These are phyloP conservation scores for Colletotrichum sublineola DNA, from an alignment of 2,329 filamentous ascomycete genomes.

Conservation along the genomic window DNA sequence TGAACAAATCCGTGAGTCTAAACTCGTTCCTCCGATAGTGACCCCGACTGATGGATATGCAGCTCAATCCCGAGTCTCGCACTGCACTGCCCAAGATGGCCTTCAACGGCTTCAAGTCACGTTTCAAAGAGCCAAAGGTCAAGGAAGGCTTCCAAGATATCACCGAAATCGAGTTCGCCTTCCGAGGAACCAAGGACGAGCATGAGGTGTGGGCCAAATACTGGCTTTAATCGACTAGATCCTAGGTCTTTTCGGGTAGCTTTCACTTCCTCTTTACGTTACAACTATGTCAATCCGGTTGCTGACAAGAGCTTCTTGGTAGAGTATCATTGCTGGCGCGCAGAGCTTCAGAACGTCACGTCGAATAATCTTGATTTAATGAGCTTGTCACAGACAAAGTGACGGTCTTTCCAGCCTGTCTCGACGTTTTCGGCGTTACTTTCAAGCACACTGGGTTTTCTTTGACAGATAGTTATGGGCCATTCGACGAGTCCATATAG, in stretches of 20 bases:
- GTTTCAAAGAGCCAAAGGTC: conserved; percentile 78
- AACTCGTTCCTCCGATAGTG: neutral
- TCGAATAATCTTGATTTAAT: no score
- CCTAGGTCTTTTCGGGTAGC: neutral
- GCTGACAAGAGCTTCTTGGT: neutral
- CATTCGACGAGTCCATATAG: neutral
- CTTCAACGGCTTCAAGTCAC: conserved; percentile 80
- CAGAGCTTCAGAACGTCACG: neutral
- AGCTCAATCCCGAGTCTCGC: conserved; percentile 88
- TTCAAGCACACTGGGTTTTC: neutral
- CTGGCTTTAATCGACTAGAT: conserved; percentile 70
- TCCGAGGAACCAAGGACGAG: conserved; percentile 77
- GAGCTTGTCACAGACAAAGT: neutral
- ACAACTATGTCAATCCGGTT: no score
- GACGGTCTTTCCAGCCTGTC: neutral
- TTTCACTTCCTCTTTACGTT: neutral
- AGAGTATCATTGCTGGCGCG: neutral
- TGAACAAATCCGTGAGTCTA: conserved; percentile 62
- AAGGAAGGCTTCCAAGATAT: conserved; percentile 90
- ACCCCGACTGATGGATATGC: neutral
- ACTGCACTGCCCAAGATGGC: conserved; percentile 81
- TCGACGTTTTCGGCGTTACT: neutral
- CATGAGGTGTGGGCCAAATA: conserved; percentile 80
- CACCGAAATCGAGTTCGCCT: conserved; percentile 79
- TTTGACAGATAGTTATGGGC: neutral